Percentiles rank a stretch among this genome's conserved stretches.
These are phyloP conservation scores for Anthostomella pinea DNA, from an alignment of 2,329 filamentous ascomycete genomes.

Conservation along the genomic window DNA sequence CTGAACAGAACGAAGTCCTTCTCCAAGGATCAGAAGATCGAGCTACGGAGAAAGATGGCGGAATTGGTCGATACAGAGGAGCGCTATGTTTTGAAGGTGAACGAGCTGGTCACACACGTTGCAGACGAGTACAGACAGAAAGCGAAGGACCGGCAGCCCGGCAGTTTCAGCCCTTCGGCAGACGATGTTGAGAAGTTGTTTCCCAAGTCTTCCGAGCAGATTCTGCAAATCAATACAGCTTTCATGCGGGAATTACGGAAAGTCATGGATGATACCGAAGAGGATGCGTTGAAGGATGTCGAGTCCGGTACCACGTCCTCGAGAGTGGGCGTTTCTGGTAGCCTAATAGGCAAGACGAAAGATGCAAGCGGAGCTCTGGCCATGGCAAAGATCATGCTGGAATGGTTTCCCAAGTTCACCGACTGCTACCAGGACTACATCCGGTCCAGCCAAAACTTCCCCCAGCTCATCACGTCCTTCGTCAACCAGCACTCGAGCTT, in stretches of 20 bases:
- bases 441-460: slow-evolving; percentile 82
- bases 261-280: slow-evolving; percentile 79
- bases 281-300: slow-evolving; percentile 74
- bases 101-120: slow-evolving; percentile 77
- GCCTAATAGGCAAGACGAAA: slow-evolving; percentile 46
- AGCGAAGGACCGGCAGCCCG: slow-evolving; percentile 54
- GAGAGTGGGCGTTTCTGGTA: slow-evolving; percentile 41
- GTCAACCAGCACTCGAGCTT: slow-evolving; percentile 81
- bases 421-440: slow-evolving; percentile 93
- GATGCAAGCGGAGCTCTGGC: slow-evolving; percentile 76
- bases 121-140: slow-evolving; percentile 76
- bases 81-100: slow-evolving; percentile 85
- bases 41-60: slow-evolving; percentile 80
- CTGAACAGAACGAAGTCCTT: slow-evolving; percentile 77
- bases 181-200: slow-evolving; percentile 75
- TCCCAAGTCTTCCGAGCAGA: slow-evolving; percentile 74
- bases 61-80: slow-evolving; percentile 93
- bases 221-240: slow-evolving; percentile 74
- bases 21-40: slow-evolving; percentile 76
- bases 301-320: slow-evolving; percentile 53
- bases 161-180: slow-evolving; percentile 69
- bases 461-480: slow-evolving; percentile 74
- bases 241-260: slow-evolving; percentile 76
- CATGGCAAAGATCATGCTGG: slow-evolving; percentile 77
- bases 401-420: slow-evolving; percentile 92